Conservation (phyloP, 2,329 filamentous ascomycete species). For the Aurifilum marmelostoma region DNA sequence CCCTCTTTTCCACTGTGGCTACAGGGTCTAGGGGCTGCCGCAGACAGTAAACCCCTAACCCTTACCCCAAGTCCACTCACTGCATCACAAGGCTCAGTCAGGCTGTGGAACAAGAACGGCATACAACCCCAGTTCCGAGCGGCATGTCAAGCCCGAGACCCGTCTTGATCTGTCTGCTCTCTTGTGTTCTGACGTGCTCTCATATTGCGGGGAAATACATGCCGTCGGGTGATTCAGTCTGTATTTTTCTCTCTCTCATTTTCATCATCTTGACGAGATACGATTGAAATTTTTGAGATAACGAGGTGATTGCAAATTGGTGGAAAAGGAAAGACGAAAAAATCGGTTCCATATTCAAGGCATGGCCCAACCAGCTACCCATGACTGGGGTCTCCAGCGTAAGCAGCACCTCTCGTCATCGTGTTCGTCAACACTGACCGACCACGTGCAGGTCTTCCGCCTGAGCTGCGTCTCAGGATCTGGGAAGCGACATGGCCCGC, state of each 20-base stretch:
- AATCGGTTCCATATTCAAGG: neutral
- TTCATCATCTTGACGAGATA: neutral
- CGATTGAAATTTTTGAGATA: neutral
- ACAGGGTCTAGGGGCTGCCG: too few species aligned
- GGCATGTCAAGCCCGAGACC: constrained; percentile 9
- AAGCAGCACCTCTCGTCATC: constrained; percentile 5
- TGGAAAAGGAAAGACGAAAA: neutral
- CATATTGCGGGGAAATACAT: constrained; percentile 6
- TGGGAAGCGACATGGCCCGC: constrained; percentile 30
- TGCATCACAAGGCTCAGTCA: neutral
- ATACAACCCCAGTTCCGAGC: neutral
- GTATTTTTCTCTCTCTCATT: neutral
- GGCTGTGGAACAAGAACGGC: neutral
- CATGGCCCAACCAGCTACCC: constrained; percentile 16
- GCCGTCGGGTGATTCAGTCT: constrained; percentile 1
- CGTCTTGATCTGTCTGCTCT: neutral
- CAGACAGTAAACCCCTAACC: neutral
- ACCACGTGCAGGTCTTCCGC: constrained; percentile 19
- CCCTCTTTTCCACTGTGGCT: too few species aligned
- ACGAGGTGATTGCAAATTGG: neutral
- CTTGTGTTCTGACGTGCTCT: constrained; percentile 8
- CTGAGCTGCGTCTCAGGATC: constrained; percentile 27
- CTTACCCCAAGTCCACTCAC: neutral
- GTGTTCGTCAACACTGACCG: neutral
- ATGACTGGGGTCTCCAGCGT: constrained; percentile 21